phyloP scores from a whole-genome alignment of 805 yeast species.

The Ogataea methanolica region DNA sequence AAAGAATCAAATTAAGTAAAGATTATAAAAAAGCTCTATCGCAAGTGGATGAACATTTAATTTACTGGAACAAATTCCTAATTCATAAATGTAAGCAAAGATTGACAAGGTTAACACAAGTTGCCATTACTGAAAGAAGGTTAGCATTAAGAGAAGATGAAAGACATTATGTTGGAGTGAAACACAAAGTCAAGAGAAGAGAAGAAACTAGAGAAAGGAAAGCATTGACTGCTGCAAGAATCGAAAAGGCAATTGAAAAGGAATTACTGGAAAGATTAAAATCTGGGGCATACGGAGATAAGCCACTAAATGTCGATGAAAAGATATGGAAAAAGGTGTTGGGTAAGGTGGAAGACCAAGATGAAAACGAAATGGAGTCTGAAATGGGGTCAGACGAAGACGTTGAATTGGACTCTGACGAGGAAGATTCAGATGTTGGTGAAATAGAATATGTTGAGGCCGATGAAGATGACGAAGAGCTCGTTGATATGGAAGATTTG shows the following conservation, averaged over 20 bases:
- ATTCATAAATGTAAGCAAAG: conserved; percentile 95
- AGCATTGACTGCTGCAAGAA: conserved; percentile 94
- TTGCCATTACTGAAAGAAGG: conserved; percentile 91
- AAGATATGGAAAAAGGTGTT: conserved; percentile 92
- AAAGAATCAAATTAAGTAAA: conserved; percentile 83
- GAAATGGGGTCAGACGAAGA: conserved; percentile 36
- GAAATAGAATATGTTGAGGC: conserved; percentile 88
- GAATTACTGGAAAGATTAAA: conserved; percentile 91
- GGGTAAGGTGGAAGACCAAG: conserved; percentile 59
- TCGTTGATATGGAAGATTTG: conserved; percentile 89
- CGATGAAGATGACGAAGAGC: conserved; percentile 83
- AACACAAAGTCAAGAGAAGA: conserved; percentile 91
- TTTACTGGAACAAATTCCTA: conserved; percentile 90
- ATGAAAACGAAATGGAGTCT: conserved; percentile 45
- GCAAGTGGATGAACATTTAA: conserved; percentile 82
- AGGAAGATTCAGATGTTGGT: conserved; percentile 41
- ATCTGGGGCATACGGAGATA: conserved; percentile 98
- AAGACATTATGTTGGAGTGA: conserved; percentile 87
- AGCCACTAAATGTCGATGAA: conserved; percentile 95
- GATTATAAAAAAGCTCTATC: conserved; percentile 83
- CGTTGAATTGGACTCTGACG: conserved; percentile 49
- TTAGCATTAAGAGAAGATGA: conserved; percentile 90
- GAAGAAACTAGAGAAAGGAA: conserved; percentile 94
- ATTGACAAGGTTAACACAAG: conserved; percentile 90
- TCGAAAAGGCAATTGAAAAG: conserved; percentile 94